Evolutionary conservation across 345 rosid species (phyloP), one percentile per base, ranked within the genome.

Genomic region (Cardamine resedifolia): DNA sequence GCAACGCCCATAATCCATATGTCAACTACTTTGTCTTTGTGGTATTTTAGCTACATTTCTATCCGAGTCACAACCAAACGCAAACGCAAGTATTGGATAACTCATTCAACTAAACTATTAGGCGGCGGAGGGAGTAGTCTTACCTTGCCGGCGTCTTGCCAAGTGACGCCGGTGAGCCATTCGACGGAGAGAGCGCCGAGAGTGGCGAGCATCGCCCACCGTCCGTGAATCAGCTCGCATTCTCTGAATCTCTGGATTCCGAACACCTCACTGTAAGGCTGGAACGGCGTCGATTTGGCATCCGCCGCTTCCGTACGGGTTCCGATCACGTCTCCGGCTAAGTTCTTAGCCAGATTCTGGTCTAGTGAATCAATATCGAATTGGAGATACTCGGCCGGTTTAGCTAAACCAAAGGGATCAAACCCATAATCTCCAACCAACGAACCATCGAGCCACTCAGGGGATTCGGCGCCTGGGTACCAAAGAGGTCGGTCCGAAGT

Each of bases 331-430:
- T 87, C 92, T 27, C 98, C 98, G 0, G 83, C 85, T 58, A 64
- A 59, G 50, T 93, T 93, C 89, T 88, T 93, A 8, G 97, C 90
- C 74, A 93, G 64, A 72, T 90, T 93, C 87, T 93, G 96, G 83
- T 89, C 97, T 64, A 90, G 68, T 0, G 92, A 87, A 72, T 93
- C 96, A 4, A 81, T 62, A 26, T 86, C 98, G 76, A 72, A 93
- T 70, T 93, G 97, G 77, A 93, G 79, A 76, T 93, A 93, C 79
- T 93, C 94, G 0, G 86, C 92, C n/a, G 94, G 98, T 79, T 89
- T 93, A 24, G 77, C 88, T 6, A 90, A 49, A 55, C 96, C 96
- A n/a, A 90, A 82, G 2, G 98, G 98, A 73, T 93, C 97, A 44
- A 93, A 93, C 10, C 98, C 97, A 15, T 87, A 80, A 80, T 90